Evolutionary conservation across 345 rosid species (phyloP).

Genomic region (Jatropha curcas): DNA sequence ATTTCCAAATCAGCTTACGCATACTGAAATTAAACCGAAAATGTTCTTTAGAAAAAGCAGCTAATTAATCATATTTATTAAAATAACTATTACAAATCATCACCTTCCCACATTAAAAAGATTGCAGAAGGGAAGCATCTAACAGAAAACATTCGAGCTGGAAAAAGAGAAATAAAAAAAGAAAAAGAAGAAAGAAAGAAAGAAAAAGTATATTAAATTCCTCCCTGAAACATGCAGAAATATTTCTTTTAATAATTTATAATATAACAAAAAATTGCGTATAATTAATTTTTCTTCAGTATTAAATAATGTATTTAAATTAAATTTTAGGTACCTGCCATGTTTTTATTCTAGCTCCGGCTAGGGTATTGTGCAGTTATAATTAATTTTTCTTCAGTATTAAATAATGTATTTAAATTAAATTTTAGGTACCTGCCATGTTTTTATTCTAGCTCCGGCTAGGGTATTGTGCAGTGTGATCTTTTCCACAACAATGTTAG

Average conservation of each 20-base stretch:
- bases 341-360: slow-evolving; percentile 85
- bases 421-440: slow-evolving; percentile 69
- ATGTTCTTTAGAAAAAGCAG: background rate
- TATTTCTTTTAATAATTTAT: no score
- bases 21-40: no score
- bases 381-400: background rate
- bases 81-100: slow-evolving; percentile 34
- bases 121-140: slow-evolving; percentile 48
- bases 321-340: slow-evolving; percentile 62
- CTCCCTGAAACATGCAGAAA: slow-evolving; percentile 55
- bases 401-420: background rate
- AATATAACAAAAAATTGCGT: no score
- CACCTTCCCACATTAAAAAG: slow-evolving; percentile 49
- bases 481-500: slow-evolving; percentile 59
- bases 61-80: background rate
- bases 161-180: no score
- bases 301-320: background rate
- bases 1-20: no score
- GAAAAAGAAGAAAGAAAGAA: no score
- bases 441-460: slow-evolving; percentile 79
- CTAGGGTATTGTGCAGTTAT: slow-evolving; percentile 31
- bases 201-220: no score
- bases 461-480: slow-evolving; percentile 56
- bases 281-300: background rate
- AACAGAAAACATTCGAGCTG: no score